Base-by-base conservation (phyloP, 2,329 filamentous ascomycete genomes). In the Coniella vitis region DNA sequence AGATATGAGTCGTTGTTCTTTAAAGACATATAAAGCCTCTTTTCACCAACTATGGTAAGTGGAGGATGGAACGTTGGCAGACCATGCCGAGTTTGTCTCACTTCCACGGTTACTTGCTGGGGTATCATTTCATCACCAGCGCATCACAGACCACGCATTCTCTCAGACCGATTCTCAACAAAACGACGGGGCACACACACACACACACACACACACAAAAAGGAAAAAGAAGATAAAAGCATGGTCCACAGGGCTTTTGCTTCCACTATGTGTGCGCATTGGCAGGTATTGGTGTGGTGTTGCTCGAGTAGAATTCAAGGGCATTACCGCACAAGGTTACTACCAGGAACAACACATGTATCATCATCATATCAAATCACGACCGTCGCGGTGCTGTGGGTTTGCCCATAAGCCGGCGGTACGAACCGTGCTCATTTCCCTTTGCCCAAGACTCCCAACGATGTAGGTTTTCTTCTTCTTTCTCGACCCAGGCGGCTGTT, bases 261-360 rank as follows among this genome's bases (percentile, higher is more conserved):
- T 10, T 10, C 25, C 25, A 29, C 25, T 29, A 10, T 5, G 5
- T 29, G 25, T 29, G 25, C 25, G 25, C 25, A 21, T 14, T n/a
- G 13, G 29, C 38, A 4, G 13, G 38, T 25, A 3, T n/a, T 17
- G 8, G 19, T 31, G 39, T 34, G 13, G 29, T 9, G 1, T 5
- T n/a, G 39, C 13, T 34, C 39, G 25, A 42, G 25, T 42, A 42
- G 39, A 42, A 34, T 42, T 42, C 17, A 42, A 34, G 29, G 20
- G 16, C 39, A 41, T 31, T 17, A 22, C 31, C 38, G 25, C 25
- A 29, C 25, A 10, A 17, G 22, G 16, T 16, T 25, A 41, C 38
- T 41, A 41, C 13, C 22, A 29, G 38, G 22, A 41, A 29, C 22
- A 29, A 29, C 25, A 29, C 5, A 9, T 10, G 13, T 12, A 41